phyloP scores from a whole-genome alignment of 106 monocot genomes.

The Dendrobium chrysotoxum region DNA sequence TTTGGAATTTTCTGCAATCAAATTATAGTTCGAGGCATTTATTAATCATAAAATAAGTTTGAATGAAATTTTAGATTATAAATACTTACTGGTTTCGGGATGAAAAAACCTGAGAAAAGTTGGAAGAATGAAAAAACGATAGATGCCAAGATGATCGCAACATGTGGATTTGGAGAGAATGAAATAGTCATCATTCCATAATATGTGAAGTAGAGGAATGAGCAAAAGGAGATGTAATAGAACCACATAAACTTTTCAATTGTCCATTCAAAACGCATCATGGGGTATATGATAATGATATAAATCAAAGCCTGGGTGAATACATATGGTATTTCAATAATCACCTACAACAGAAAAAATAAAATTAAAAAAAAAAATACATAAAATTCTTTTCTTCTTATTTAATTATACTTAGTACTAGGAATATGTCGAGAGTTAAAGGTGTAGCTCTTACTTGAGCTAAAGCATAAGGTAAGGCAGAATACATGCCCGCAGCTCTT shows the following conservation, averaged over 20 bases:
- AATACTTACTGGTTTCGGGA: constrained; percentile 54
- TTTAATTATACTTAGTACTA: too few relatives aligned
- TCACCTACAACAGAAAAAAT: constrained; percentile 29
- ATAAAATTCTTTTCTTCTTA: too few relatives aligned
- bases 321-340: constrained; percentile 58
- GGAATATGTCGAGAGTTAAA: too few relatives aligned
- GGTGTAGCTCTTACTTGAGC: constrained; percentile 34
- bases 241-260: constrained; percentile 72
- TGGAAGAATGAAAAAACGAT: constrained; percentile 66
- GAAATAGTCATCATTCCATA: constrained; percentile 83
- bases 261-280: constrained; percentile 80
- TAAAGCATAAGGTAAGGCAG: too few relatives aligned
- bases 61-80: too few relatives aligned
- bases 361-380: not conserved
- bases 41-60: too few relatives aligned
- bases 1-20: constrained; percentile 69
- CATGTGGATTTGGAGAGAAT: constrained; percentile 60
- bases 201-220: constrained; percentile 75
- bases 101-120: constrained; percentile 80
- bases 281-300: constrained; percentile 44
- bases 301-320: constrained; percentile 23
- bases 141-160: constrained; percentile 52
- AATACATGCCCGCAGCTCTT: too few relatives aligned
- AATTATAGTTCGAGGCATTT: not conserved
- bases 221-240: constrained; percentile 58